Percentiles rank a stretch among this genome's conserved stretches.
Evolutionary conservation across 495 filamentous ascomycete species (phyloP).

Genomic region (Podospora sp.): DNA sequence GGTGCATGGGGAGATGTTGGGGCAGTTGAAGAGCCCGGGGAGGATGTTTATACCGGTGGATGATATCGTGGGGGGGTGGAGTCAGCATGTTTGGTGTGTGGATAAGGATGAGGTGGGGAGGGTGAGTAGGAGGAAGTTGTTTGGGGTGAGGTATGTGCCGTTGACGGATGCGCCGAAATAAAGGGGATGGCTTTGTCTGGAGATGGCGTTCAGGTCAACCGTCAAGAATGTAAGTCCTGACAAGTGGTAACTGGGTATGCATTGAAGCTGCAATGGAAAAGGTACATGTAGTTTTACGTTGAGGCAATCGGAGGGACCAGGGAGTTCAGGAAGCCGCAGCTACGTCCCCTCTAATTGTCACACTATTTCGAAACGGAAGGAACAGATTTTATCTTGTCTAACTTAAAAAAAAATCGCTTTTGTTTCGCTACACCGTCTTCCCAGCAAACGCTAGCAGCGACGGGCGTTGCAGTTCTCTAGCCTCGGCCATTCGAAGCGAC

Average conservation of each 20-base stretch:
- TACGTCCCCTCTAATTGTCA: too few species aligned
- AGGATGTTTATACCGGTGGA: conserved; percentile 87
- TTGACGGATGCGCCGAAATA: conserved; percentile 77
- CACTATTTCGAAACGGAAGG: too few species aligned
- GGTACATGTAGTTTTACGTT: too few species aligned
- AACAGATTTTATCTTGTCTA: too few species aligned
- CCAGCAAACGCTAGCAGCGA: not conserved
- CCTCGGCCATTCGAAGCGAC: conserved; percentile 10
- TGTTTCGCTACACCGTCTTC: not conserved
- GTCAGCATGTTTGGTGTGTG: conserved; percentile 86
- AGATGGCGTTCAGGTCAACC: too few species aligned
- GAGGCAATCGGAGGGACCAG: too few species aligned
- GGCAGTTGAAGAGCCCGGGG: conserved; percentile 79
- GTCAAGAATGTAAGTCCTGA: too few species aligned
- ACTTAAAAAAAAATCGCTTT: too few species aligned
- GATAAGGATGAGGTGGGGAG: conserved; percentile 82
- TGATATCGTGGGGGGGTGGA: conserved; percentile 45
- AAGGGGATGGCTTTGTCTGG: not conserved
- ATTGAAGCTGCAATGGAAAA: too few species aligned
- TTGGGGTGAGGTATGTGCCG: conserved; percentile 90
- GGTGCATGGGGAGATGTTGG: conserved; percentile 71
- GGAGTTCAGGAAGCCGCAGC: too few species aligned
- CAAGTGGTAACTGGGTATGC: too few species aligned
- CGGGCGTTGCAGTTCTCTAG: conserved; percentile 12
- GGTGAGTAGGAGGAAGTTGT: conserved; percentile 72